These are phyloP conservation scores for Dactylonectria estremocensis DNA, from an alignment of 2,329 filamentous ascomycete species.

Conservation along the genomic window DNA sequence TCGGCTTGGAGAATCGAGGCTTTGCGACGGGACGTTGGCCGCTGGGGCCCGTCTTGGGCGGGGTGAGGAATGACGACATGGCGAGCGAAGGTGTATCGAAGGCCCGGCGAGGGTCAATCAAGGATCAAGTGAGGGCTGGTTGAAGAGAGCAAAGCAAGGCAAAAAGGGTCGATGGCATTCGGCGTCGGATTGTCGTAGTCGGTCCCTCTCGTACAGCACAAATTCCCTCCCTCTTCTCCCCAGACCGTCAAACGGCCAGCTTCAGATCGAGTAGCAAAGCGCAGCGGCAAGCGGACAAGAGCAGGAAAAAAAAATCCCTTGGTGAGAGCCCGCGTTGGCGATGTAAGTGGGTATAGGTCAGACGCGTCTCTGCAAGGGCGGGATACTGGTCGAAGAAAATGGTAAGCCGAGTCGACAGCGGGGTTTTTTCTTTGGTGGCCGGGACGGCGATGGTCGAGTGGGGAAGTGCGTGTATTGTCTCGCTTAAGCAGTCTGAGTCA, in stretches of 20 bases:
- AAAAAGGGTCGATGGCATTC: conserved; percentile 16
- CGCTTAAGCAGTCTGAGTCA: conserved; percentile 40
- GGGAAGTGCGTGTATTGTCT: conserved; percentile 42
- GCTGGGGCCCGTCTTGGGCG: conserved; percentile 54
- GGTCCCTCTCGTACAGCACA: background rate
- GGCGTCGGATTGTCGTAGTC: background rate
- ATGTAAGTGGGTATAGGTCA: conserved; percentile 19
- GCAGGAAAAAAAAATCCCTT: background rate
- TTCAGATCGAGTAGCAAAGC: conserved; percentile 7
- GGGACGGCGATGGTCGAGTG: conserved; percentile 50
- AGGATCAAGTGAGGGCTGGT: background rate
- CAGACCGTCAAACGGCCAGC: conserved; percentile 35
- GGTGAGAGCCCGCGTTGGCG: conserved; percentile 5
- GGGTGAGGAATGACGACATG: conserved; percentile 66
- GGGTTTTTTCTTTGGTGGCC: conserved; percentile 37
- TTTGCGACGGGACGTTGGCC: conserved; percentile 48
- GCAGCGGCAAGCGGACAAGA: background rate
- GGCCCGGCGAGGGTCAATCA: background rate
- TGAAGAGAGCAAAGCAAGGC: conserved; percentile 6
- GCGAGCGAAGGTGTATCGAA: conserved; percentile 20
- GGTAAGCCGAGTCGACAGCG: conserved; percentile 40
- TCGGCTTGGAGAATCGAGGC: conserved; percentile 62
- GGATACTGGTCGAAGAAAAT: conserved; percentile 46
- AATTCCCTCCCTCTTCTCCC: conserved; percentile 28
- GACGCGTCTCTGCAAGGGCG: conserved; percentile 30